These are phyloP conservation scores for Arthrobotrys musiformis DNA, from an alignment of 2,329 filamentous ascomycete species.

Conservation along the genomic window DNA sequence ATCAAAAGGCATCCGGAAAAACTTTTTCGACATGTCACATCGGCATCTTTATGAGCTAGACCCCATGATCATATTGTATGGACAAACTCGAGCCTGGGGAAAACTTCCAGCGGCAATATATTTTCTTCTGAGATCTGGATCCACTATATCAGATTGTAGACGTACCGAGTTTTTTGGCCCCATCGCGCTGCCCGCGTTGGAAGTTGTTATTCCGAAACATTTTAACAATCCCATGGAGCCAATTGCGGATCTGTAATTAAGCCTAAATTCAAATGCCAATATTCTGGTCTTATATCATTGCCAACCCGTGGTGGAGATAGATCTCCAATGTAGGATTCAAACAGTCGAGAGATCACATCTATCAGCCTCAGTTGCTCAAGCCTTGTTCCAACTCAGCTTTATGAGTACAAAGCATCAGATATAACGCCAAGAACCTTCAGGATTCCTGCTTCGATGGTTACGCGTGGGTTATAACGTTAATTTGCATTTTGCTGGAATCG, in stretches of 20 bases:
- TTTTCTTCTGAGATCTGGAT: too few relatives aligned
- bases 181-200: not conserved
- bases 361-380: not conserved
- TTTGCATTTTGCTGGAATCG: too few relatives aligned
- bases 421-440: too few relatives aligned
- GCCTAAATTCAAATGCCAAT: slow-evolving; percentile 29
- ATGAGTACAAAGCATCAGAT: too few relatives aligned
- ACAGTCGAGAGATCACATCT: not conserved
- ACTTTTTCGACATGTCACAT: slow-evolving; percentile 34
- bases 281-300: slow-evolving; percentile 26
- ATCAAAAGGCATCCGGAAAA: slow-evolving; percentile 35
- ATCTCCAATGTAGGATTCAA: slow-evolving; percentile 6
- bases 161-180: not conserved
- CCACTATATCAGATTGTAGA: slow-evolving; percentile 14
- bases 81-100: not conserved
- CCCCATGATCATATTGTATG: not conserved
- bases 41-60: not conserved
- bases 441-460: too few relatives aligned
- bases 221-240: not conserved
- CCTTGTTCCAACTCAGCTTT: not conserved
- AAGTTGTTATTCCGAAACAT: slow-evolving; percentile 9
- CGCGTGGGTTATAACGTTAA: too few relatives aligned
- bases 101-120: slow-evolving; percentile 36
- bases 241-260: not conserved
- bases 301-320: slow-evolving; percentile 5